Base-by-base conservation (phyloP, 148 eudicot species). In the Agrostemma githago region DNA sequence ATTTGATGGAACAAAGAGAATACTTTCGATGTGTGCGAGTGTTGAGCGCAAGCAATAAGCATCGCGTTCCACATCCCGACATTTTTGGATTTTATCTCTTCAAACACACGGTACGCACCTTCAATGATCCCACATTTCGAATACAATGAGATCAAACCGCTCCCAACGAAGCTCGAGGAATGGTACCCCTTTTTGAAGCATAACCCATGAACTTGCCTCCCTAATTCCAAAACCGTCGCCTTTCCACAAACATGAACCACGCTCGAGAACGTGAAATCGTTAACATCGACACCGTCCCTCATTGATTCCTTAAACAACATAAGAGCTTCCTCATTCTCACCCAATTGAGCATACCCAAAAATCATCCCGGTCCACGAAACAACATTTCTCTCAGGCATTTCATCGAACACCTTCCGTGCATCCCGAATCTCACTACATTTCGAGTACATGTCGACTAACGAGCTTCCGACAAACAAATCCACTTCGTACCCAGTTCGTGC, bases 361-460 rank as follows among this genome's bases (percentile, higher is more conserved):
- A 93, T 88, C 95, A 93, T 82, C 61, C 92, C 95, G 71, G 87
- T 87, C 97, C 98, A 93, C 58, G 98, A 88, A 74, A 93, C 97
- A 42, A 89, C 97, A 85, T 89, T 93, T 78, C 86, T 88, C 14
- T 72, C 74, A 8, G 98, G 92, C 97, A 93, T 91, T 88, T 80
- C 85, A 70, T 89, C 89, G 37, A 93, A 93, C 88, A 85, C 58
- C 80, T 85, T 91, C 79, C 92, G 72, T 1, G 95, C 97, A 74
- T 82, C 87, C 70, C 69, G 11, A 26, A 89, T 78, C 39, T 63
- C 78, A 39, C 87, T 91, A 60, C 95, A 93, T 82, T 93, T 93
- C 0, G 87, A 86, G 75, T 93, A 93, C 95, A 91, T 88, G 63
- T 93, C 92, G 1, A 86, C 90, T 56, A 88, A 75, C 16, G 95